Evolutionary conservation across 2,329 filamentous ascomycete species (phyloP), one percentile per base, ranked within the genome.

Genomic region (Phaeosphaeriaceae sp.): DNA sequence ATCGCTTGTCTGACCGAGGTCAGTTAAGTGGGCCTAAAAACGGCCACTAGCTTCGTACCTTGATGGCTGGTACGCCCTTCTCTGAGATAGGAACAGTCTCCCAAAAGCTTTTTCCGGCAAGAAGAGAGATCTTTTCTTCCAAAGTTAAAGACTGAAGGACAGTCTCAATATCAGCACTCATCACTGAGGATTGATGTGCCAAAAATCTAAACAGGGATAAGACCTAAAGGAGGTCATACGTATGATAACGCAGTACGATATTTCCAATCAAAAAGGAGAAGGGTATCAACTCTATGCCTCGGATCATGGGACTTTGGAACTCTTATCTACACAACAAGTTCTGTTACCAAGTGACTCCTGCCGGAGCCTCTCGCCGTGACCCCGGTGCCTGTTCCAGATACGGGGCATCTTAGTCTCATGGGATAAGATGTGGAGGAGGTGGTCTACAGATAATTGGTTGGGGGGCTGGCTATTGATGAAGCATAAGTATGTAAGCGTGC

Each of bases 11-110:
- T 86, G 78, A 13, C 1, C 6, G 28, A n/a, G 8, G 8, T 56
- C 32, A 60, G 54, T 15, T 20, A 23, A 30, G 13, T 21, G 6
- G 9, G 26, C 15, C 30, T n/a, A 4, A 12, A 9, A 41, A 11
- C 23, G 12, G 13, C 5, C 8, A 16, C 3, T 7, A 42, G 12
- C 9, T 13, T 7, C 44, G 13, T 60, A 70, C 68, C 52, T 71
- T 72, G 16, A 89, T 76, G 0, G 85, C 81, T 5, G 86, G 85
- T 7, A 89, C 78, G 2, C 81, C 80, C 58, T 86, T 79, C 6
- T 81, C 67, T 3, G 81, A 80, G 4, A 88, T 72, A 7, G 81
- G 71, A 50, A 84, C 81, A 20, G 86, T 87, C 65, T 88, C 85
- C 86, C 86, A 89, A 64, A 88, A 87, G 72, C 88, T 85, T 41